phyloP scores from a whole-genome alignment of 495 filamentous ascomycete genomes.

The Xylaria flabelliformis region DNA sequence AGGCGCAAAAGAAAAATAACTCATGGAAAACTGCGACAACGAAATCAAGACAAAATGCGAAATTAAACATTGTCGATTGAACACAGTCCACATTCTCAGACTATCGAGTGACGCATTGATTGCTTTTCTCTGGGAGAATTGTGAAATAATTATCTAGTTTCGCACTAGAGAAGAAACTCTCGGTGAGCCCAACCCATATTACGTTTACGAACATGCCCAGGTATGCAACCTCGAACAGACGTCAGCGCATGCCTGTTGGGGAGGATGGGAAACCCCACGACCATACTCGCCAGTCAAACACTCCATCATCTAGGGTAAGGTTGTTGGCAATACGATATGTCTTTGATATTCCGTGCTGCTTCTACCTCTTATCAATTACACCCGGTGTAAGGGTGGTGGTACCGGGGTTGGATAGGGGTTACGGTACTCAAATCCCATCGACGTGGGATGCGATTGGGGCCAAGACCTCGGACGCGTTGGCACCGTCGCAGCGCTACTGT shows the following conservation, averaged over 20 bases:
- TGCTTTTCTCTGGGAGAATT: slow-evolving; percentile 15
- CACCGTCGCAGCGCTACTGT: slow-evolving; percentile 26
- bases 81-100: not conserved
- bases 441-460: slow-evolving; percentile 26
- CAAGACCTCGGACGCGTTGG: slow-evolving; percentile 21
- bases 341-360: not conserved
- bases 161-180: slow-evolving; percentile 15
- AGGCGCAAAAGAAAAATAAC: slow-evolving; percentile 28
- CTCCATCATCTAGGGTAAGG: not conserved
- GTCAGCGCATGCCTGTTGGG: not conserved
- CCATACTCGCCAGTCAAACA: not conserved
- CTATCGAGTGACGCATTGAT: slow-evolving; percentile 7
- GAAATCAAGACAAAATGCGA: slow-evolving; percentile 6
- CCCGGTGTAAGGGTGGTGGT: slow-evolving; percentile 13
- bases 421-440: slow-evolving; percentile 1
- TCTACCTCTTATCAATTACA: not conserved
- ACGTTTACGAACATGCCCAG: slow-evolving; percentile 5
- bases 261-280: not conserved
- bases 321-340: not conserved
- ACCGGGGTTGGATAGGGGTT: slow-evolving; percentile 16
- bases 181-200: slow-evolving; percentile 8
- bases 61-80: slow-evolving; percentile 18
- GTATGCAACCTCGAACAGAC: not conserved
- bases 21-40: slow-evolving; percentile 12
- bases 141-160: slow-evolving; percentile 6